Percentiles rank a stretch among this genome's conserved stretches.
phyloP scores from a whole-genome alignment of 2,329 filamentous ascomycete genomes.

The Fusarium praegraminearum region DNA sequence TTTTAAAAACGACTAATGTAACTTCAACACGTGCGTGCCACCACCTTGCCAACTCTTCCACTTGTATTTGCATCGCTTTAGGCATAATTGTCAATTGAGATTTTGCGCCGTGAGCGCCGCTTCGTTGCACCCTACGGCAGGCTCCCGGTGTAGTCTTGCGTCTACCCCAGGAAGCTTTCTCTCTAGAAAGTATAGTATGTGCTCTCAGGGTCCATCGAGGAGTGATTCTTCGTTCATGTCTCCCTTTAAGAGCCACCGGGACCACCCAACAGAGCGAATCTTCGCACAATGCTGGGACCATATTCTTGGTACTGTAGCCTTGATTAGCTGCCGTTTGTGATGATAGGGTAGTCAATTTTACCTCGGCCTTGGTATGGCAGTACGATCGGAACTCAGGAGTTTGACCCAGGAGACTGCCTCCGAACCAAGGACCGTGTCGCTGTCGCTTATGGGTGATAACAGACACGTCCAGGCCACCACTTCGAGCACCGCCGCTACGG shows the following conservation, averaged over 20 bases:
- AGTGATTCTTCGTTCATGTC: conserved; percentile 33
- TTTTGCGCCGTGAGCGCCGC: conserved; percentile 39
- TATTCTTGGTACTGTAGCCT: conserved; percentile 85
- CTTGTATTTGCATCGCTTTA: conserved; percentile 39
- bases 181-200: conserved; percentile 10
- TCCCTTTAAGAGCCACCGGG: conserved; percentile 78
- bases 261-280: conserved; percentile 93
- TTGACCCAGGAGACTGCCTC: conserved; percentile 94
- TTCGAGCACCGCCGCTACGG: conserved; percentile 90
- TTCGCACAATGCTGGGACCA: conserved; percentile 92
- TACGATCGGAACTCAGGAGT: conserved; percentile 99
- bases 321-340: conserved; percentile 21
- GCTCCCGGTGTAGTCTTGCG: background rate
- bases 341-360: conserved; percentile 50
- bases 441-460: conserved; percentile 98
- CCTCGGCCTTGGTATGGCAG: conserved; percentile 91
- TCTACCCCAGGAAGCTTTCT: conserved; percentile 7
- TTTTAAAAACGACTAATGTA: conserved; percentile 41
- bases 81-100: conserved; percentile 45
- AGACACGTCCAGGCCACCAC: conserved; percentile 94
- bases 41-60: conserved; percentile 29
- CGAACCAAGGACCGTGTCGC: conserved; percentile 98
- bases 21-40: conserved; percentile 35
- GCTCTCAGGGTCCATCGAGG: conserved; percentile 20
- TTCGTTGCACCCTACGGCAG: conserved; percentile 28